A percentile compares a stretch with the other conserved stretches of the same genome.
phyloP scores from a whole-genome alignment of 768 basidiomycete species.

The Boletus reticulatus region DNA sequence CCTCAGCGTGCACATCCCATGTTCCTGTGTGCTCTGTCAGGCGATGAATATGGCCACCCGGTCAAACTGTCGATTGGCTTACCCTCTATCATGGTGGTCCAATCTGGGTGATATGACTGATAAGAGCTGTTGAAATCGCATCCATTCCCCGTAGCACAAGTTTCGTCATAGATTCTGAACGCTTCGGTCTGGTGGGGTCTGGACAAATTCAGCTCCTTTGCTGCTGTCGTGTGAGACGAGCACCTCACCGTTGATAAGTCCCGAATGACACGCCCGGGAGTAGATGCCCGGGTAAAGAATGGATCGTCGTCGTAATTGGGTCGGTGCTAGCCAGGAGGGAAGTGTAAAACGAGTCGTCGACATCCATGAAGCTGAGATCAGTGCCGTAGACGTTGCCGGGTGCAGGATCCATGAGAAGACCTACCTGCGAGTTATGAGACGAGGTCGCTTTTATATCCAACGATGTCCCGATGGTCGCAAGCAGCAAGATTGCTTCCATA shows the following conservation, averaged over 20 bases:
- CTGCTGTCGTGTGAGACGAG: not conserved
- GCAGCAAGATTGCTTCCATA: too few species aligned
- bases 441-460: not conserved
- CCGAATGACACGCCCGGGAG: not conserved
- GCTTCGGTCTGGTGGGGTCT: not conserved
- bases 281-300: not conserved
- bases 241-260: not conserved
- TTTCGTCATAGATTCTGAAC: not conserved
- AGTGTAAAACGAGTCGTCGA: not conserved
- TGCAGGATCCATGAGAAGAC: not conserved
- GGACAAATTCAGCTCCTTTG: not conserved
- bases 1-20: not conserved
- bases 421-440: not conserved
- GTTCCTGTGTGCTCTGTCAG: conserved; percentile 4
- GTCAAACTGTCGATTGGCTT: not conserved
- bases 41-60: not conserved
- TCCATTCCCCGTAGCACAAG: too few species aligned
- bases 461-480: too few species aligned
- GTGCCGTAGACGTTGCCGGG: not conserved
- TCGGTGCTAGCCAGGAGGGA: not conserved
- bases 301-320: not conserved
- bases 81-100: not conserved
- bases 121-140: not conserved
- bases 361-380: not conserved
- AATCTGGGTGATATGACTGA: not conserved